A percentile compares a stretch with the other conserved stretches of the same genome.
Conservation (phyloP, 345 rosid genomes). For the Pseudoturritis turrita region DNA sequence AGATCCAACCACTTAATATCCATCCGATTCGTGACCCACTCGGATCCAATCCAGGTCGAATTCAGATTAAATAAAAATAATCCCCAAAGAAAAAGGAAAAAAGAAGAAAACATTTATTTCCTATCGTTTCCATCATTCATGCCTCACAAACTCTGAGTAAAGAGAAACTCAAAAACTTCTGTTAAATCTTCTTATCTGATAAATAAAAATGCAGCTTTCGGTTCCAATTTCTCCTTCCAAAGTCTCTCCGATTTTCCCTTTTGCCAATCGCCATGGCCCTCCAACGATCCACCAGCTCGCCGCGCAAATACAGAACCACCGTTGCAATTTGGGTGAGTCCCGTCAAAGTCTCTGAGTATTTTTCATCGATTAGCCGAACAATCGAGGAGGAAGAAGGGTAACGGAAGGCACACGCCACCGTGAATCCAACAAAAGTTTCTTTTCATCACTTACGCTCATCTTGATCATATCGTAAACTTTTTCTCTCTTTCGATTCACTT, state of each 20-base stretch:
- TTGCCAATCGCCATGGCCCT: background rate
- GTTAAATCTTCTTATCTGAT: background rate
- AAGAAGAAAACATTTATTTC: too few relatives aligned
- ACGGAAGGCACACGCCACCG: slow-evolving; percentile 79
- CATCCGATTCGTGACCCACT: too few relatives aligned
- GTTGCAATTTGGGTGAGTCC: slow-evolving; percentile 25
- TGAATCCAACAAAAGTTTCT: slow-evolving; percentile 82
- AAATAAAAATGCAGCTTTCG: slow-evolving; percentile 20
- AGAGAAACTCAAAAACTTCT: too few relatives aligned
- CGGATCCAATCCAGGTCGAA: too few relatives aligned
- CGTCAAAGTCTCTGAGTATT: slow-evolving; percentile 42
- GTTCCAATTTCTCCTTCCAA: slow-evolving; percentile 3
- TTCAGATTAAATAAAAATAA: too few relatives aligned
- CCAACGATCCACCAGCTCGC: slow-evolving; percentile 12
- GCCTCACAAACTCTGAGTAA: too few relatives aligned
- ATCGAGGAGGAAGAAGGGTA: slow-evolving; percentile 88
- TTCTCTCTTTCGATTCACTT: background rate
- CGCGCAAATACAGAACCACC: slow-evolving; percentile 12
- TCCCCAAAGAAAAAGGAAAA: too few relatives aligned
- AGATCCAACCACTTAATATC: too few relatives aligned
- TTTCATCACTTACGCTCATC: slow-evolving; percentile 90
- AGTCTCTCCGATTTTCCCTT: slow-evolving; percentile 15
- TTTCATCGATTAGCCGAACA: slow-evolving; percentile 65
- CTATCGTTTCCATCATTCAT: too few relatives aligned
- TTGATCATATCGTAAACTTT: slow-evolving; percentile 74